phyloP scores from a whole-genome alignment of 2,329 filamentous ascomycete genomes.

The Aspergillus luchuensis region DNA sequence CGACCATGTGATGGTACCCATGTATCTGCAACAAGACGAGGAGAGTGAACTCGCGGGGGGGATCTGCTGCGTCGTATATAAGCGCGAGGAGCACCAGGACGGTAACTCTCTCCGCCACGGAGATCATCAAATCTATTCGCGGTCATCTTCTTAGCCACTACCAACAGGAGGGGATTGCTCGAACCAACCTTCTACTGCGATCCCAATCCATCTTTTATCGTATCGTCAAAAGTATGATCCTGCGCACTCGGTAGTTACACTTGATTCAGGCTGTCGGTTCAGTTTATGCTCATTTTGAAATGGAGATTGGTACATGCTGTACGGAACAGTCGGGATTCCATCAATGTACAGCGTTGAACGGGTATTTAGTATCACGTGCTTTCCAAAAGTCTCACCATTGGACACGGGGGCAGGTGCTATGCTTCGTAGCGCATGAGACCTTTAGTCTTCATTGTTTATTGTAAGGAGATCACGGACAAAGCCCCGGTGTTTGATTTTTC shows the following conservation, averaged over 20 bases:
- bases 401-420: too few relatives aligned
- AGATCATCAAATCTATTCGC: slow-evolving; percentile 41
- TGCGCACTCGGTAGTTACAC: neutral
- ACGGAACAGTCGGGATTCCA: neutral
- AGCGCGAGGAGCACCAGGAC: slow-evolving; percentile 41
- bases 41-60: slow-evolving; percentile 41
- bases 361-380: too few relatives aligned
- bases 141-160: slow-evolving; percentile 15
- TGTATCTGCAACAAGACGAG: slow-evolving; percentile 43
- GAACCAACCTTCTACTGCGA: slow-evolving; percentile 46
- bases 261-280: neutral
- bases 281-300: neutral
- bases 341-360: too few relatives aligned
- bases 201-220: slow-evolving; percentile 41
- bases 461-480: too few relatives aligned
- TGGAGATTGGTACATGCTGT: neutral
- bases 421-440: too few relatives aligned
- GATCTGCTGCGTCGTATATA: slow-evolving; percentile 41
- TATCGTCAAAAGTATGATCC: neutral
- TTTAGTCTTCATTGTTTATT: too few relatives aligned
- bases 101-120: slow-evolving; percentile 49
- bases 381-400: too few relatives aligned
- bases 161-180: neutral
- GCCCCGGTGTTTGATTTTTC: too few relatives aligned
- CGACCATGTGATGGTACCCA: slow-evolving; percentile 43